phyloP scores from a whole-genome alignment of 768 basidiomycete genomes.

The Podaxis pistillaris region DNA sequence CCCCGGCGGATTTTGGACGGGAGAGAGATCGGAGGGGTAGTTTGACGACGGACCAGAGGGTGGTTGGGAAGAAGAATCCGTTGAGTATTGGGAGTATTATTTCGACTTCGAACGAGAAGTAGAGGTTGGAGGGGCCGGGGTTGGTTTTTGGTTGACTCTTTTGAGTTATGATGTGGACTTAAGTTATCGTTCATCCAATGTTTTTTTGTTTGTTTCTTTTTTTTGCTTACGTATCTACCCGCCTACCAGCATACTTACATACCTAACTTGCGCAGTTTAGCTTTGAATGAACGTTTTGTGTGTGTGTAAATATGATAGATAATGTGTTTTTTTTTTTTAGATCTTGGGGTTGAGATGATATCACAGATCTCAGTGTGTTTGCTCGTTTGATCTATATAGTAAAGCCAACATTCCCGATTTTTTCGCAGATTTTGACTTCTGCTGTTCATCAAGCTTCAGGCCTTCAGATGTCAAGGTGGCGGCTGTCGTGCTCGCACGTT shows the following conservation, averaged over 20 bases:
- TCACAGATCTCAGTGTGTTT: not conserved
- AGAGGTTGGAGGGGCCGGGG: not conserved
- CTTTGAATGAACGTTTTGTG: no score
- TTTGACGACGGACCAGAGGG: conserved; percentile 17
- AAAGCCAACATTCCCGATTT: conserved; percentile 34
- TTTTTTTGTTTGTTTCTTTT: no score
- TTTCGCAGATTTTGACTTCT: conserved; percentile 56
- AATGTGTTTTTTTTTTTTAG: conserved; percentile 22
- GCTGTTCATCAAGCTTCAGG: conserved; percentile 35
- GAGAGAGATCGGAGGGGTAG: conserved; percentile 20
- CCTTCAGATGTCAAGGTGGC: conserved; percentile 18
- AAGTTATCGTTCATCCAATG: no score
- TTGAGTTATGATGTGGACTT: no score
- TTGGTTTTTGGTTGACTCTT: no score
- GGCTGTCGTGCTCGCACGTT: conserved; percentile 52
- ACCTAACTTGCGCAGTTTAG: no score
- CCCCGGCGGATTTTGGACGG: conserved; percentile 20
- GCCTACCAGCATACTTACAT: no score
- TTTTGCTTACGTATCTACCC: no score
- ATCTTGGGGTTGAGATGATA: conserved; percentile 1
- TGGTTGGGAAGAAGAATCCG: conserved; percentile 54
- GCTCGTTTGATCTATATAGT: no score
- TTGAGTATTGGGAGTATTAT: conserved; percentile 73
- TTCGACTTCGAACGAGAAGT: conserved; percentile 40
- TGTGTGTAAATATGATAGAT: no score